A percentile compares a stretch with the other conserved stretches of the same genome.
phyloP scores from a whole-genome alignment of 2,329 filamentous ascomycete genomes.

The Tolypocladium amazonense region DNA sequence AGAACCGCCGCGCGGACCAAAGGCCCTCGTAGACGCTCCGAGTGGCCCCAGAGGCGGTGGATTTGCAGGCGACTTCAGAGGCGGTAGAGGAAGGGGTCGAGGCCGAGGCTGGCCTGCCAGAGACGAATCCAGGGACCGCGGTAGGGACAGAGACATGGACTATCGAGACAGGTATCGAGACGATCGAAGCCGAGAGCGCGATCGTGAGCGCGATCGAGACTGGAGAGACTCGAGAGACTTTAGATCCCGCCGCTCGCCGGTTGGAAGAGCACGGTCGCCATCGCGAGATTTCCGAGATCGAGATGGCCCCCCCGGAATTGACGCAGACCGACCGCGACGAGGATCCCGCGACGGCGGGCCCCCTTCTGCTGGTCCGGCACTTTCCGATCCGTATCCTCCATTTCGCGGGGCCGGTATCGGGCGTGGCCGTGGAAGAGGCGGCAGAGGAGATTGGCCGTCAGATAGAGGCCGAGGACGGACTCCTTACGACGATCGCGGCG shows the following conservation, averaged over 20 bases:
- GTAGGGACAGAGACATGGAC: constrained; percentile 49
- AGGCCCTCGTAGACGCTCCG: constrained; percentile 63
- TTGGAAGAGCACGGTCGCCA: constrained; percentile 52
- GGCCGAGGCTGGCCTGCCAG: constrained; percentile 45
- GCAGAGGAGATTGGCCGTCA: constrained; percentile 27
- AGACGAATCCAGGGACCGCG: constrained; percentile 51
- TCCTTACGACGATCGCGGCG: constrained; percentile 48
- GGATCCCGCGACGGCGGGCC: constrained; percentile 61
- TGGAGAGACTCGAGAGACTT: constrained; percentile 30
- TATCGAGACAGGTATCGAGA: constrained; percentile 50
- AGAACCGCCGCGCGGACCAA: constrained; percentile 73
- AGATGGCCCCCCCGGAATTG: constrained; percentile 50
- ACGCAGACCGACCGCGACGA: constrained; percentile 55
- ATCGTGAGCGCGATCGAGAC: constrained; percentile 41
- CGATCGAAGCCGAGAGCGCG: constrained; percentile 50
- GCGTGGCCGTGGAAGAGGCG: constrained; percentile 41
- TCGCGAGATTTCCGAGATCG: constrained; percentile 55
- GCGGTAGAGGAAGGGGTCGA: constrained; percentile 39
- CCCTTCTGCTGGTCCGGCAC: constrained; percentile 58
- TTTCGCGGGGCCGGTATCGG: constrained; percentile 45
- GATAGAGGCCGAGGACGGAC: constrained; percentile 44
- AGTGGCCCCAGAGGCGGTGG: constrained; percentile 57
- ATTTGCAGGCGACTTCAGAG: constrained; percentile 54
- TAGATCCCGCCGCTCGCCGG: constrained; percentile 45
- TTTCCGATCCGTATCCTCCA: constrained; percentile 51